Base-by-base conservation (phyloP, 108 stramenopile species). In the Discostella pseudostelligera region DNA sequence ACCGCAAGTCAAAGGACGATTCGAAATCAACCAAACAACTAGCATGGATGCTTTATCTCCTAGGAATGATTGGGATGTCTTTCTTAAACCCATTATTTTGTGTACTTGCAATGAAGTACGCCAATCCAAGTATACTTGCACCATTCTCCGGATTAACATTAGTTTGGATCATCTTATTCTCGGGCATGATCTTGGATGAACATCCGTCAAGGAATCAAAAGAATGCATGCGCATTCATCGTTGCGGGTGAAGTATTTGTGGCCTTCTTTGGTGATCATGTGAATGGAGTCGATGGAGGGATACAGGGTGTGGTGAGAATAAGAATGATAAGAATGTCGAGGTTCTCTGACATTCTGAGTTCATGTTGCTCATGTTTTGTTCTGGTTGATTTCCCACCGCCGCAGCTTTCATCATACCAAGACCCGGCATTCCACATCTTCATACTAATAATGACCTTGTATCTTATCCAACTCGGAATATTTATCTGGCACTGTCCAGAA, bases 231-330 rank as follows among this genome's bases (percentile, higher is more conserved):
- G 59, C 39, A 20, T 63, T 89, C 3, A 94, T 94, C 56, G 65
- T 94, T 22, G 10, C 79, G 6, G 93, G 93, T 9, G 87, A 91
- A 77, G 79, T 90, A 2, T 54, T 87, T 8, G 87, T 90, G 13
- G 88, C 89, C 12, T 28, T 82, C 12, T 93, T 88, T 78, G 92
- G 92, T 16, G 92, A 93, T 81, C 92, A 93, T 54, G 90, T 80
- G 8, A 93, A 88, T 59, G 81, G 75, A 49, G 79, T 82, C 45
- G 72, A 57, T 35, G 50, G 82, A 12, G 70, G 71, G 1, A 19
- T 85, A 13, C 69, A 86, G n/a, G 87, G 85, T 40, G 85, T 93
- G 66, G 81, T 84, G 69, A 62, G 79, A 68, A 10, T n/a, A 16
- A 20, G 12, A 21, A 39, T 6, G n/a, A 44, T 43, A 63, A 6